Conservation (phyloP, 371 early-diverging fungal genomes). For the Mucor racemosus region DNA sequence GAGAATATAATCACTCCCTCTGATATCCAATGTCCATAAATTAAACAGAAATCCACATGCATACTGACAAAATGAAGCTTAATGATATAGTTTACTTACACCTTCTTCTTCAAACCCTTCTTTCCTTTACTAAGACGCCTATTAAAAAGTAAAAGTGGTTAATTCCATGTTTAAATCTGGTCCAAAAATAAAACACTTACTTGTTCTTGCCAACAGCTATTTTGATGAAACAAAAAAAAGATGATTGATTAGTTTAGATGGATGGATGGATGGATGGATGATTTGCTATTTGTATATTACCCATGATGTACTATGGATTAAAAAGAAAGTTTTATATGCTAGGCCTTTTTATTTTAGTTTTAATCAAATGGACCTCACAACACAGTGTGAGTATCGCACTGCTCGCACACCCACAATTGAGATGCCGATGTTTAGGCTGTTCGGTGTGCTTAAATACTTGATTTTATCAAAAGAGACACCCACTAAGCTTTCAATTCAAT, state of each 20-base stretch:
- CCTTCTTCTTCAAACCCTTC: conserved; percentile 97
- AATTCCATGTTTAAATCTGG: not conserved
- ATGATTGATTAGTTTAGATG: not conserved
- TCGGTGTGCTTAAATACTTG: too few species aligned
- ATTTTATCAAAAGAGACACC: too few species aligned
- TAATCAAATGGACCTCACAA: not conserved
- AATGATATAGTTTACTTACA: conserved; percentile 66
- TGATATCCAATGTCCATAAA: not conserved
- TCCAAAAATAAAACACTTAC: conserved; percentile 17
- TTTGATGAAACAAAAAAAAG: conserved; percentile 1
- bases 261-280: conserved; percentile 26
- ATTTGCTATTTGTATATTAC: conserved; percentile 16
- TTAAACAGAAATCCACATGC: not conserved
- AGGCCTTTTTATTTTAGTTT: conserved; percentile 2
- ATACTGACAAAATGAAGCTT: not conserved
- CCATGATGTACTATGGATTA: conserved; percentile 32
- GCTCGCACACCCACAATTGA: not conserved
- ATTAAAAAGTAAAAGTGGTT: conserved; percentile 16
- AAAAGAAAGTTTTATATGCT: conserved; percentile 28
- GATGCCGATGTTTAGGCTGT: too few species aligned
- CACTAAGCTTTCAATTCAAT: too few species aligned
- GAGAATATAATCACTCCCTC: not conserved
- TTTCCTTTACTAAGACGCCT: conserved; percentile 93
- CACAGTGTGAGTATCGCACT: conserved; percentile 1
- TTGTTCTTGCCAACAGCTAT: conserved; percentile 96